Conservation (phyloP, 2,329 filamentous ascomycete genomes). For the Ceratocystiopsis brevicomis region DNA sequence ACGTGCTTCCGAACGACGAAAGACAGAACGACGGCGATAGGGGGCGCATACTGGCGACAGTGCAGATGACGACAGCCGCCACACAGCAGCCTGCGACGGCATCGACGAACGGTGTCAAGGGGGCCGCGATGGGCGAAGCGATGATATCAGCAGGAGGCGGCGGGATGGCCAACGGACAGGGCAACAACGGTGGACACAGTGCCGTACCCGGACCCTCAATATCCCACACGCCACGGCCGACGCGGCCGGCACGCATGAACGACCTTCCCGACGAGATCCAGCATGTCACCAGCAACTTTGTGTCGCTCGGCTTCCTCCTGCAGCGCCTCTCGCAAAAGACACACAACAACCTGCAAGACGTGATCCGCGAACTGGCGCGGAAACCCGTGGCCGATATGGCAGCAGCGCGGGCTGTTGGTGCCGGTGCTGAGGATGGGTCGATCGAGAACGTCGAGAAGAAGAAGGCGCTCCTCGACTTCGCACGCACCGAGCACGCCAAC, state of each 20-base stretch:
- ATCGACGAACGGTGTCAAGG: slow-evolving; percentile 2
- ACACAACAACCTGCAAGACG: slow-evolving; percentile 56
- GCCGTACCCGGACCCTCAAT: too few species aligned
- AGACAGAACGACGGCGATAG: slow-evolving; percentile 24
- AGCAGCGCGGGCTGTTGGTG: slow-evolving; percentile 14
- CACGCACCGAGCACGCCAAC: slow-evolving; percentile 60
- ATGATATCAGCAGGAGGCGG: too few species aligned
- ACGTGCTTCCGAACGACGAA: too few species aligned
- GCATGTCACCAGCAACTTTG: slow-evolving; percentile 59
- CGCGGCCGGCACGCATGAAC: slow-evolving; percentile 23
- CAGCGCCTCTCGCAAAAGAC: slow-evolving; percentile 65
- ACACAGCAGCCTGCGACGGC: slow-evolving; percentile 8
- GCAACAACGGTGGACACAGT: slow-evolving; percentile 2
- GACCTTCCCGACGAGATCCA: slow-evolving; percentile 41
- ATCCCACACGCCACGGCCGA: background rate
- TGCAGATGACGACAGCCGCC: slow-evolving; percentile 19
- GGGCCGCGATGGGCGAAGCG: background rate
- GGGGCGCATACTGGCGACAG: slow-evolving; percentile 35
- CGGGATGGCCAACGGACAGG: background rate
- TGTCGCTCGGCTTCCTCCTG: slow-evolving; percentile 57
- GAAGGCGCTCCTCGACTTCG: slow-evolving; percentile 52
- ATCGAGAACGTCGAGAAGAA: slow-evolving; percentile 60
- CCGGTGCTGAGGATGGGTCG: slow-evolving; percentile 38
- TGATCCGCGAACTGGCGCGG: slow-evolving; percentile 50
- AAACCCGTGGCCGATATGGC: slow-evolving; percentile 42